Percentiles rank a stretch among this genome's conserved stretches.
phyloP scores from a whole-genome alignment of 805 yeast genomes.

The Saccharomycopsis microspora region DNA sequence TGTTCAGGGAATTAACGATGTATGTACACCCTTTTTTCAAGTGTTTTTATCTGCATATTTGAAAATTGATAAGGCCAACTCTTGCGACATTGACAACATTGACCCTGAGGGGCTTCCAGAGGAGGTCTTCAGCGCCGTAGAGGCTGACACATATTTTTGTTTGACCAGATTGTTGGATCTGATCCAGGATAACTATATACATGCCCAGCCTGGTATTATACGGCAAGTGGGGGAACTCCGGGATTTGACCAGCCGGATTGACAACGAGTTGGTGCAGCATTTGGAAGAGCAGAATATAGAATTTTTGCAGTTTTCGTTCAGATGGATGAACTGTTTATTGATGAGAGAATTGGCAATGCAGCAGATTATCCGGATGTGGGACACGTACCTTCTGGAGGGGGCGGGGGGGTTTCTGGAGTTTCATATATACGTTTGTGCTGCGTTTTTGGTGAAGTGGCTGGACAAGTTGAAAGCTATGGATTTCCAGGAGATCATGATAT shows the following conservation, averaged over 20 bases:
- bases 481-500: slow-evolving; percentile 88
- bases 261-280: slow-evolving; percentile 60
- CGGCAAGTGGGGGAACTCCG: slow-evolving; percentile 78
- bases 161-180: slow-evolving; percentile 82
- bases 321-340: slow-evolving; percentile 97
- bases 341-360: slow-evolving; percentile 84
- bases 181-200: slow-evolving; percentile 93
- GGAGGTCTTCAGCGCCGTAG: slow-evolving; percentile 56
- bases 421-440: slow-evolving; percentile 96
- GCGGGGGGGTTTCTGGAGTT: slow-evolving; percentile 74
- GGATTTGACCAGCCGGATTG: slow-evolving; percentile 72
- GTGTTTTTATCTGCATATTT: slow-evolving; percentile 67
- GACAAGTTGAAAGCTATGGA: slow-evolving; percentile 71
- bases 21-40: slow-evolving; percentile 87
- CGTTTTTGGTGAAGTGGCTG: slow-evolving; percentile 84
- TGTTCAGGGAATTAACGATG: slow-evolving; percentile 94
- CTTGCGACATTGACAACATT: slow-evolving; percentile 36
- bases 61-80: slow-evolving; percentile 20
- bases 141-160: slow-evolving; percentile 98
- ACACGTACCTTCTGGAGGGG: slow-evolving; percentile 72
- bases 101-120: slow-evolving; percentile 49
- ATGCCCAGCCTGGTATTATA: slow-evolving; percentile 95
- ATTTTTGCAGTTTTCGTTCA: slow-evolving; percentile 87
- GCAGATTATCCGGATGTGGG: slow-evolving; percentile 93
- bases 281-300: slow-evolving; percentile 77